Conservation (phyloP, 805 yeast species). For the Lipomyces orientalis region DNA sequence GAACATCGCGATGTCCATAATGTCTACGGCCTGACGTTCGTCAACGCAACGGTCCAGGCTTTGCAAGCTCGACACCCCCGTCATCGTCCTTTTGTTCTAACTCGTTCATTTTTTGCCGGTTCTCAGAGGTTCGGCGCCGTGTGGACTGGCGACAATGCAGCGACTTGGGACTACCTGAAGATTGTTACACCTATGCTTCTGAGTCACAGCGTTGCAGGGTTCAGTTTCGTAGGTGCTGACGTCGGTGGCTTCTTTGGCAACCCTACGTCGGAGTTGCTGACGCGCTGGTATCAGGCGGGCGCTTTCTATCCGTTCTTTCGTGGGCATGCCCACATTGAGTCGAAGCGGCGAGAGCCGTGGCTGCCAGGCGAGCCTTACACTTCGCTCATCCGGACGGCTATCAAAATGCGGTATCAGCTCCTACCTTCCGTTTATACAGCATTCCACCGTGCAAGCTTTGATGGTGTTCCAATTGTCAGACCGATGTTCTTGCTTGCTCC, state of each 20-base stretch:
- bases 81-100: constrained; percentile 81
- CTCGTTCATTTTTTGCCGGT: constrained; percentile 88
- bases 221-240: constrained; percentile 95
- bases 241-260: constrained; percentile 96
- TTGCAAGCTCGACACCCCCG: constrained; percentile 55
- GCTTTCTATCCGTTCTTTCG: constrained; percentile 96
- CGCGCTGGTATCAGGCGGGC: constrained; percentile 96
- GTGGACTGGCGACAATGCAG: constrained; percentile 98
- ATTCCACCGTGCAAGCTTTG: constrained; percentile 65
- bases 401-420: constrained; percentile 73
- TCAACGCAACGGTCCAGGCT: constrained; percentile 78
- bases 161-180: constrained; percentile 85
- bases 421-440: constrained; percentile 82
- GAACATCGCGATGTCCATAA: constrained; percentile 95
- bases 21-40: constrained; percentile 77
- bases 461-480: constrained; percentile 69
- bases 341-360: constrained; percentile 93
- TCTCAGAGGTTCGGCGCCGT: constrained; percentile 89
- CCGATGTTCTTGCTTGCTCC: constrained; percentile 41
- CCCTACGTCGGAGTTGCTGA: constrained; percentile 77
- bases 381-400: constrained; percentile 67
- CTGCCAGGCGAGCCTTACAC: constrained; percentile 77
- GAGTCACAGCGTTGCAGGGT: constrained; percentile 79
- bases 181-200: constrained; percentile 86
- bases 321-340: constrained; percentile 95